Conservation (phyloP, 129 eudicot genomes). For the Scalesia atractyloides region DNA sequence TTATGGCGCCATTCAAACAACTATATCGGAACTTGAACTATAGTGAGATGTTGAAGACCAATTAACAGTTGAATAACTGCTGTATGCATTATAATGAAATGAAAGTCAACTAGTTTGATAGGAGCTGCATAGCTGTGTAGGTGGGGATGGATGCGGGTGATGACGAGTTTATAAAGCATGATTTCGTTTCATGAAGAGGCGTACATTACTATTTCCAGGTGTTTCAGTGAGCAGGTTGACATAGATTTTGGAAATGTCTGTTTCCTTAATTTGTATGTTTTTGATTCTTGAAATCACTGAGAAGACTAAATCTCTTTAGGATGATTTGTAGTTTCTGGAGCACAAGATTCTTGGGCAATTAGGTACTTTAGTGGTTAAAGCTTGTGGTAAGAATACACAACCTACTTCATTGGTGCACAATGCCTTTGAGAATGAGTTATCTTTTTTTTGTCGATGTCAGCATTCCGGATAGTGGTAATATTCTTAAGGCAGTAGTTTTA, state of each 20-base stretch:
- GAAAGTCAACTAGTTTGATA: slow-evolving; percentile 12
- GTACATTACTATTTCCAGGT: slow-evolving; percentile 1
- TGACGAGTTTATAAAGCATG: not conserved
- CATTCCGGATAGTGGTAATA: too few relatives aligned
- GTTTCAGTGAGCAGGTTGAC: slow-evolving; percentile 10
- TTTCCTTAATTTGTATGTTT: not conserved
- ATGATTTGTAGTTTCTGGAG: slow-evolving; percentile 2
- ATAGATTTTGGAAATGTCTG: slow-evolving; percentile 9
- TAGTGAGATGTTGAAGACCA: slow-evolving; percentile 10
- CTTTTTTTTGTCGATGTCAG: too few relatives aligned
- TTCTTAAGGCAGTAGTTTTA: too few relatives aligned
- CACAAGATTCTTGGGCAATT: not conserved
- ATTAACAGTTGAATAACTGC: not conserved
- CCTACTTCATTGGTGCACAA: too few relatives aligned
- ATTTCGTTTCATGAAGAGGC: not conserved
- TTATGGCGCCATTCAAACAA: not conserved
- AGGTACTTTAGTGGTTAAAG: not conserved
- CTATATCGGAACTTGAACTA: not conserved
- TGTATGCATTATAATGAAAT: slow-evolving; percentile 6
- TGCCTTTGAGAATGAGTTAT: too few relatives aligned
- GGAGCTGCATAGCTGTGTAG: slow-evolving; percentile 7
- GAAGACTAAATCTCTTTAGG: not conserved
- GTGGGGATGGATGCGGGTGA: slow-evolving; percentile 11
- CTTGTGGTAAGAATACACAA: too few relatives aligned
- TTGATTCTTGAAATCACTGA: not conserved